phyloP scores from a whole-genome alignment of 2,329 filamentous ascomycete genomes.

The Colletotrichum sp. region DNA sequence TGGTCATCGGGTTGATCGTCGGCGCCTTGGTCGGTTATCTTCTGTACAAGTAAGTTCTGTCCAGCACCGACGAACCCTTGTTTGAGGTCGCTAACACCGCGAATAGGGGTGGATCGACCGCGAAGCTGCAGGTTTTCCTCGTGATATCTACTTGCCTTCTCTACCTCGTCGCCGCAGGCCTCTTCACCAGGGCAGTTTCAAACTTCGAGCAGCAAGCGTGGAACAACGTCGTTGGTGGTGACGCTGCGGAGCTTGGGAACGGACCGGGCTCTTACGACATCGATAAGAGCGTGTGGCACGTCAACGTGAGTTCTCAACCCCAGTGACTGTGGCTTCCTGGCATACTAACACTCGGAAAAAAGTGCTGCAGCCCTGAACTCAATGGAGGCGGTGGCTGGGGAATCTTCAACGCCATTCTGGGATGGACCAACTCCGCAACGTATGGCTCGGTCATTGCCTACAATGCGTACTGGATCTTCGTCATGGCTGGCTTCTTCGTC shows the following conservation, averaged over 20 bases:
- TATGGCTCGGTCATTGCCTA: constrained; percentile 88
- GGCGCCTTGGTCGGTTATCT: constrained; percentile 73
- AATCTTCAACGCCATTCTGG: constrained; percentile 84
- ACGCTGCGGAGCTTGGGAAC: constrained; percentile 51
- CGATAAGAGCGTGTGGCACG: constrained; percentile 78
- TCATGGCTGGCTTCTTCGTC: constrained; percentile 67
- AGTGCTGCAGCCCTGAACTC: constrained; percentile 79
- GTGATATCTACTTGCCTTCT: constrained; percentile 81
- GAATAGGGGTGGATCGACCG: constrained; percentile 44
- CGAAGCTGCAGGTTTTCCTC: constrained; percentile 73
- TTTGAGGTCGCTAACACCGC: not conserved
- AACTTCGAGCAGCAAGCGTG: constrained; percentile 74
- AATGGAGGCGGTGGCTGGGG: constrained; percentile 83
- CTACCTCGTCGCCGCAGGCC: constrained; percentile 82
- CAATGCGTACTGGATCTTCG: constrained; percentile 83
- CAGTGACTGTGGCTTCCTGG: constrained; percentile 3
- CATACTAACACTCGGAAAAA: not conserved
- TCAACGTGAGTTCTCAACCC: constrained; percentile 64
- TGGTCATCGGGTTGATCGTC: constrained; percentile 72
- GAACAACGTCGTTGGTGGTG: constrained; percentile 67
- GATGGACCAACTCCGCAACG: constrained; percentile 88
- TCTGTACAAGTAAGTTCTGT: constrained; percentile 72
- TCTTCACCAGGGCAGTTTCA: constrained; percentile 82
- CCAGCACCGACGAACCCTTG: not conserved
- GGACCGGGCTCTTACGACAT: constrained; percentile 84